Evolutionary conservation across 202 grass and related monocot genomes (phyloP).

Genomic region (Carex arenaria): DNA sequence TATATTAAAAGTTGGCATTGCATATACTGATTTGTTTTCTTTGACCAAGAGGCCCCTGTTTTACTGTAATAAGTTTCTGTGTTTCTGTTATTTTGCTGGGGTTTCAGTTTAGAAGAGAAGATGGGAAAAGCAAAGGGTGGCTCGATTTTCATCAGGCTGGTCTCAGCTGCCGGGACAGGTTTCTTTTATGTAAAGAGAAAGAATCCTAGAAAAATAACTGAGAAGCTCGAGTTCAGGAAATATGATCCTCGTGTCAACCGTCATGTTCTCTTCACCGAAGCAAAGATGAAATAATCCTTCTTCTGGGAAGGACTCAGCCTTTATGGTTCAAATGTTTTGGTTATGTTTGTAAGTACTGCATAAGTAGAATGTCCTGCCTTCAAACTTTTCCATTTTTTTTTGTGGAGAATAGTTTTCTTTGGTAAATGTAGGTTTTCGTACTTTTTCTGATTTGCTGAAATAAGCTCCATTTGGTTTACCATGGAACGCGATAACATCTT

Average conservation of each 20-base stretch:
- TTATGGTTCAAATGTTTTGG: background rate
- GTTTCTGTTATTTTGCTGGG: conserved; percentile 4
- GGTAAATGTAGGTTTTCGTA: background rate
- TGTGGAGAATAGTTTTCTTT: background rate
- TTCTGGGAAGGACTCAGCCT: background rate
- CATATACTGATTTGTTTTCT: background rate
- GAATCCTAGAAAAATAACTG: conserved; percentile 35
- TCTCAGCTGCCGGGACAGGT: conserved; percentile 46
- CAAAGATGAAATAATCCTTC: conserved; percentile 42
- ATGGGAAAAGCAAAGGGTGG: conserved; percentile 47
- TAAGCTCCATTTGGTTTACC: background rate
- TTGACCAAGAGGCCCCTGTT: background rate
- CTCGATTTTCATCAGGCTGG: conserved; percentile 44
- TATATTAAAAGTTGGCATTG: background rate
- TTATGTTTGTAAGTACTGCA: background rate
- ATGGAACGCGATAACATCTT: background rate
- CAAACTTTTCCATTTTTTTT: background rate
- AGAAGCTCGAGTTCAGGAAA: conserved; percentile 47
- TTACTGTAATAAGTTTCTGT: background rate
- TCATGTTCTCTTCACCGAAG: conserved; percentile 47
- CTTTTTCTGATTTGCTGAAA: background rate
- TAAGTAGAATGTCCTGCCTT: background rate
- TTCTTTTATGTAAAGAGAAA: conserved; percentile 52
- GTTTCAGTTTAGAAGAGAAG: background rate
- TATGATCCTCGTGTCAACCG: conserved; percentile 47